Evolutionary conservation across 2,329 filamentous ascomycete species (phyloP).

Genomic region (Macroventuria anomochaeta): DNA sequence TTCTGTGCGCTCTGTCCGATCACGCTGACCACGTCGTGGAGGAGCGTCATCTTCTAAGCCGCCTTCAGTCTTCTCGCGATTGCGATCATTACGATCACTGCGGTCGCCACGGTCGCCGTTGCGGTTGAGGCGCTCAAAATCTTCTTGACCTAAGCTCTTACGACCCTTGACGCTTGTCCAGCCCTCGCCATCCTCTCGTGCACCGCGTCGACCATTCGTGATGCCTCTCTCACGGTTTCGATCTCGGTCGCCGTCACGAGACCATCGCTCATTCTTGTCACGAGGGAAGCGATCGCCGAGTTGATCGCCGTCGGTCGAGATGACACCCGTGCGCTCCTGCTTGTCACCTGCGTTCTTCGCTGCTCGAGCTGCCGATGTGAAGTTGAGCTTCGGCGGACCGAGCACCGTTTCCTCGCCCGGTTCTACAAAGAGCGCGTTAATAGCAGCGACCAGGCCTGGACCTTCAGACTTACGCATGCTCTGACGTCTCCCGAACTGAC

Average conservation of each 20-base stretch:
- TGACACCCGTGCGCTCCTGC: constrained; percentile 45
- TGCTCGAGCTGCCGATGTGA: constrained; percentile 74
- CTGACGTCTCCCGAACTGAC: constrained; percentile 42
- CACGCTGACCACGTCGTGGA: constrained; percentile 67
- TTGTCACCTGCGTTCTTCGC: constrained; percentile 51
- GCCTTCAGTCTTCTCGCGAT: constrained; percentile 58
- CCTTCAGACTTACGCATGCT: constrained; percentile 57
- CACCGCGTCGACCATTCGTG: constrained; percentile 50
- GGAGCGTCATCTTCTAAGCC: constrained; percentile 54
- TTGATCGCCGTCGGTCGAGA: constrained; percentile 50
- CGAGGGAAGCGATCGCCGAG: constrained; percentile 42
- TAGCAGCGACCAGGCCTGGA: constrained; percentile 47
- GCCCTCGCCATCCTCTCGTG: constrained; percentile 67
- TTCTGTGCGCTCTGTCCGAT: constrained; percentile 63
- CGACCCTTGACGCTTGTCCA: constrained; percentile 78
- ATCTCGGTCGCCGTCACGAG: constrained; percentile 52
- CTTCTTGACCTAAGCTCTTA: constrained; percentile 75
- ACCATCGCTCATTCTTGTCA: constrained; percentile 50
- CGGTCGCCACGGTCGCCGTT: constrained; percentile 40
- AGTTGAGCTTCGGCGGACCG: constrained; percentile 81
- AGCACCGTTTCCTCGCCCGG: constrained; percentile 80
- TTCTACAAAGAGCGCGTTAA: constrained; percentile 55
- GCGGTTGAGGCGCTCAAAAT: constrained; percentile 72
- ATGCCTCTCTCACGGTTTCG: constrained; percentile 44
- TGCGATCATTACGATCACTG: constrained; percentile 41